Conservation (phyloP, 2,329 filamentous ascomycete species). For the Stromatinia cepivora region DNA sequence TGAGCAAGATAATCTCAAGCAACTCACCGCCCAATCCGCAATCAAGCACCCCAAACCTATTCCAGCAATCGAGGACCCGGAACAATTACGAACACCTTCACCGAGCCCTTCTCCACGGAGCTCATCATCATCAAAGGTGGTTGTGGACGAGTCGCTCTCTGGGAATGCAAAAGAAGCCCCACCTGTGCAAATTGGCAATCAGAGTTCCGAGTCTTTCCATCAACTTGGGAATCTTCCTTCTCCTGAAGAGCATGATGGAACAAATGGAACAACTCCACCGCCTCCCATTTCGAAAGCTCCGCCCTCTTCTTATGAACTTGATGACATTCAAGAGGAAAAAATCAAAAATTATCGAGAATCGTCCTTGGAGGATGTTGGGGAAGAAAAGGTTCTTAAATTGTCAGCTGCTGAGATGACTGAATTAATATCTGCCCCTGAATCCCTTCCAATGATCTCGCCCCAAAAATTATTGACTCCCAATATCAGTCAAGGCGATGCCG, state of each 20-base stretch:
- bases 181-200: constrained; percentile 26
- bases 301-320: constrained; percentile 33
- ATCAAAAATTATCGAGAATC: constrained; percentile 31
- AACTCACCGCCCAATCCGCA: not conserved
- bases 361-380: constrained; percentile 30
- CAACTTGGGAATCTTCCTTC: not conserved
- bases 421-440: constrained; percentile 57
- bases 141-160: not conserved
- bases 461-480: constrained; percentile 33
- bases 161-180: not conserved
- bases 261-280: constrained; percentile 26
- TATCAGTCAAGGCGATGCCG: constrained; percentile 41
- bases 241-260: not conserved
- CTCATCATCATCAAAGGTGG: not conserved
- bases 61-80: not conserved
- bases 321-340: constrained; percentile 39
- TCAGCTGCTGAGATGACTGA: constrained; percentile 61
- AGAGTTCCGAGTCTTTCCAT: constrained; percentile 27
- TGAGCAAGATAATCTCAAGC: not conserved
- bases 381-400: constrained; percentile 51
- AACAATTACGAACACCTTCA: constrained; percentile 8
- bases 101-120: not conserved
- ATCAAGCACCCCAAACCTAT: not conserved
- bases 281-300: constrained; percentile 31
- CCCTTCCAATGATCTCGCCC: constrained; percentile 55